Percentiles rank a stretch among this genome's conserved stretches.
These are phyloP conservation scores for Trametes pubescens DNA, from an alignment of 1,284 basidiomycete genomes.

Conservation along the genomic window DNA sequence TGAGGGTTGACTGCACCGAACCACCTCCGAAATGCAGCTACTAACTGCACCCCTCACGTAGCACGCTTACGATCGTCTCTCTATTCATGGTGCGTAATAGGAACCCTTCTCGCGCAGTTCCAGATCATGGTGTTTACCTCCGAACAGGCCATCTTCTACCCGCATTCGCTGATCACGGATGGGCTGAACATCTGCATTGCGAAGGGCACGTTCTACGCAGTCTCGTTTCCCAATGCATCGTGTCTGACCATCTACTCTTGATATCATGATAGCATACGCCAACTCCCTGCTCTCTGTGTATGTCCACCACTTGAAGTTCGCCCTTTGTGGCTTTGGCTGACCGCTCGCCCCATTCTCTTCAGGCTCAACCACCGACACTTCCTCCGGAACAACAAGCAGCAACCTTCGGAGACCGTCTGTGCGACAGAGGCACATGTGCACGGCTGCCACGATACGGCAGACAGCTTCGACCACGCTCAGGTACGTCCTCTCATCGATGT, in stretches of 20 bases:
- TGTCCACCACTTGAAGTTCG: neutral
- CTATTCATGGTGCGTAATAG: slow-evolving; percentile 8
- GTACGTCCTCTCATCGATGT: neutral
- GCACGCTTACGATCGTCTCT: slow-evolving; percentile 4
- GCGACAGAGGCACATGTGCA: neutral
- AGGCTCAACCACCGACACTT: slow-evolving; percentile 13
- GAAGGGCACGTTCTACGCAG: neutral
- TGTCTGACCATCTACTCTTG: neutral
- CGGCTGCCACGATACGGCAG: neutral
- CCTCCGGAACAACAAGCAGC: slow-evolving; percentile 1
- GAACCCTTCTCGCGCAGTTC: neutral
- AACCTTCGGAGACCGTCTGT: neutral
- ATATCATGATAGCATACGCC: neutral
- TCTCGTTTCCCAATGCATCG: neutral
- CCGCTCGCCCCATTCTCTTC: neutral
- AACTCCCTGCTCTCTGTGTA: slow-evolving; percentile 15
- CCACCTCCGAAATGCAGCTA: neutral
- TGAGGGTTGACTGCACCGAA: too few relatives aligned
- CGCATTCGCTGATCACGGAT: slow-evolving; percentile 12
- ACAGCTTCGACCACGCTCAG: slow-evolving; percentile 6
- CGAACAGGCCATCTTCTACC: slow-evolving; percentile 6
- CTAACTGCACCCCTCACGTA: neutral
- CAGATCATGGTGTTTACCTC: neutral
- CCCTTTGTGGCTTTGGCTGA: neutral
- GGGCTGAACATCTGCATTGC: slow-evolving; percentile 15